A percentile compares a stretch with the other conserved stretches of the same genome.
Evolutionary conservation across 2,329 filamentous ascomycete genomes (phyloP).

Genomic region (Aspergillus puulaauensis): DNA sequence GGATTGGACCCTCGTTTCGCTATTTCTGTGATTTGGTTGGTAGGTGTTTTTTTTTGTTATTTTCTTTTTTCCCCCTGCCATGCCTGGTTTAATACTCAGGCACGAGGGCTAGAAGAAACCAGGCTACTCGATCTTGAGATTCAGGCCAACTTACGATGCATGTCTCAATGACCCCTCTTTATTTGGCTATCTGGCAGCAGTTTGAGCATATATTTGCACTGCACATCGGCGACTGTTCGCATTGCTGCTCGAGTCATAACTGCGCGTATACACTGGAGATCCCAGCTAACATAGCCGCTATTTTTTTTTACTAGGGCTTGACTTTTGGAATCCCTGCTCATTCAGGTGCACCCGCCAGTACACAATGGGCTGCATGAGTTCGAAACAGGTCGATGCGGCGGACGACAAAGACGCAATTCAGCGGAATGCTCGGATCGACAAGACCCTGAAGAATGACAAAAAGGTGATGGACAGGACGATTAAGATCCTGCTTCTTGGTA

Average conservation of each 20-base stretch:
- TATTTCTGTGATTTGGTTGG: conserved; percentile 1
- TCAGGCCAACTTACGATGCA: conserved; percentile 5
- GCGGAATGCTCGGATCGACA: conserved; percentile 72
- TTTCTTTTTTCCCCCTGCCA: background rate
- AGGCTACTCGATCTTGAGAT: background rate
- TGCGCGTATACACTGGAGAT: background rate
- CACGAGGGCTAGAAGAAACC: background rate
- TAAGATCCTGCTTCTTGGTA: conserved; percentile 91
- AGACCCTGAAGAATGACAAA: conserved; percentile 79
- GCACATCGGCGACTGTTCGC: conserved; percentile 6
- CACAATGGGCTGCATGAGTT: conserved; percentile 47
- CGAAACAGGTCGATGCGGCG: conserved; percentile 38
- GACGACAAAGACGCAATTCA: conserved; percentile 43
- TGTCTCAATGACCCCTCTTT: conserved; percentile 13
- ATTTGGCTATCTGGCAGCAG: conserved; percentile 9
- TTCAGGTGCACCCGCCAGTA: background rate
- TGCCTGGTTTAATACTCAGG: background rate
- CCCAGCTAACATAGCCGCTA: conserved; percentile 3
- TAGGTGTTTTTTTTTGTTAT: conserved; percentile 4
- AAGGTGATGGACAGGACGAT: conserved; percentile 84
- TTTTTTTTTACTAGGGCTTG: background rate
- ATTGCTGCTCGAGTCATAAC: background rate
- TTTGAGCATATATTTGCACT: conserved; percentile 18
- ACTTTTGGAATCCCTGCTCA: background rate
- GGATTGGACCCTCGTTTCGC: background rate